A percentile compares a stretch with the other conserved stretches of the same genome.
These are phyloP conservation scores for Neophaeococcomyces aloes DNA, from an alignment of 2,329 filamentous ascomycete genomes.

Conservation along the genomic window DNA sequence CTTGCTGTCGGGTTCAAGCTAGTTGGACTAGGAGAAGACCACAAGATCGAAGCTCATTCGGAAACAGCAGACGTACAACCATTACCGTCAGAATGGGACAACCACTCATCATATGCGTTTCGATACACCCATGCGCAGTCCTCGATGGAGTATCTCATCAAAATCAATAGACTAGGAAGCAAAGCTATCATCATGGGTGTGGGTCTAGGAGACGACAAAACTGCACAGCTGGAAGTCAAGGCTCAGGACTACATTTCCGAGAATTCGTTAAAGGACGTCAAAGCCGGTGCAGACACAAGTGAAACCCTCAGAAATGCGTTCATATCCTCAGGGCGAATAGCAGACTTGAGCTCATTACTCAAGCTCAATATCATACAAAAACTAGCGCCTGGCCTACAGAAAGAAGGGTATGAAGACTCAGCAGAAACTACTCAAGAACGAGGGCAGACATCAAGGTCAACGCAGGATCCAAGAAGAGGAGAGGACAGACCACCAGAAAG, in stretches of 20 bases:
- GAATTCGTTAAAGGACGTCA: constrained; percentile 45
- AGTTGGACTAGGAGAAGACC: constrained; percentile 73
- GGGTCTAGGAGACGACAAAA: constrained; percentile 69
- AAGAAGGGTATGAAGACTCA: constrained; percentile 64
- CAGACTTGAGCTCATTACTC: constrained; percentile 59
- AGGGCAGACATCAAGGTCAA: constrained; percentile 2
- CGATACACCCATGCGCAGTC: constrained; percentile 80
- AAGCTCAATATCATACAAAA: constrained; percentile 75
- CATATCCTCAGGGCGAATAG: constrained; percentile 59
- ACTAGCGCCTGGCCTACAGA: constrained; percentile 64
- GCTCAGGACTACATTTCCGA: constrained; percentile 64
- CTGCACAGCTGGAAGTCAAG: constrained; percentile 63
- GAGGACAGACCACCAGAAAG: constrained; percentile 32
- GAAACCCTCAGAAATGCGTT: constrained; percentile 50
- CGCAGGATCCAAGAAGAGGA: constrained; percentile 31
- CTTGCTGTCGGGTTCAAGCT: constrained; percentile 68
- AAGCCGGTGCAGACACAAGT: constrained; percentile 23
- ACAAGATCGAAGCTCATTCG: constrained; percentile 55
- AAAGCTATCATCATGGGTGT: constrained; percentile 78
- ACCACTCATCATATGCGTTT: constrained; percentile 62
- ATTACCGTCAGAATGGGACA: constrained; percentile 72
- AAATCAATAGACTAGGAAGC: constrained; percentile 67
- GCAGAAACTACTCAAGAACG: constrained; percentile 15
- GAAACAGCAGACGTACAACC: constrained; percentile 46
- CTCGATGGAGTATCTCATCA: constrained; percentile 71